These are phyloP conservation scores for Tephrocybe sp. DNA, from an alignment of 768 basidiomycete genomes.

Conservation along the genomic window DNA sequence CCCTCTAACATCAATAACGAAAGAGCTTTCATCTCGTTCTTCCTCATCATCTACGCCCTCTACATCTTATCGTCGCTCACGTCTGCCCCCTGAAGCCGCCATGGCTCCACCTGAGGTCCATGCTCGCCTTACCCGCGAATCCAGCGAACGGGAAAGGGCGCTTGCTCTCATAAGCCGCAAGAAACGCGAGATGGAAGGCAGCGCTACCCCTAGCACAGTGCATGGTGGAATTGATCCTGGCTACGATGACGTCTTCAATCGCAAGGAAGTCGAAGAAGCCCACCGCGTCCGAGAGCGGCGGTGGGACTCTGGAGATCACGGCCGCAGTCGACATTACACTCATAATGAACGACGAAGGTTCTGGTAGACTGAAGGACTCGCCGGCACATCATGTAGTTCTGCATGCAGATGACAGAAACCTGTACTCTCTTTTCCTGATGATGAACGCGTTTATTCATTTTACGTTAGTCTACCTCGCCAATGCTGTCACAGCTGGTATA, in stretches of 20 bases:
- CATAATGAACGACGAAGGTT: slow-evolving; percentile 12
- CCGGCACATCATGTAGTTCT: background rate
- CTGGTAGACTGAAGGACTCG: slow-evolving; percentile 6
- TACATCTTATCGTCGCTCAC: slow-evolving; percentile 14
- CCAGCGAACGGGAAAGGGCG: slow-evolving; percentile 72
- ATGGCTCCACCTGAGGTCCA: slow-evolving; percentile 42
- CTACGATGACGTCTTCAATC: slow-evolving; percentile 72
- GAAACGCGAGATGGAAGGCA: slow-evolving; percentile 60
- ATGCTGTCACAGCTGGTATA: too few species aligned
- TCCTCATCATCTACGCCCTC: slow-evolving; percentile 18
- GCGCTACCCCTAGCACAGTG: slow-evolving; percentile 71
- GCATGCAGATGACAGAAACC: too few species aligned
- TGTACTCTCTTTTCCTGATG: too few species aligned
- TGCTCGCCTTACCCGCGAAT: slow-evolving; percentile 67
- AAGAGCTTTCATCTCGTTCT: slow-evolving; percentile 49
- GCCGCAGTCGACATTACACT: slow-evolving; percentile 17
- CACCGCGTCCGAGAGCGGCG: slow-evolving; percentile 44
- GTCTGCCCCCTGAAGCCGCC: slow-evolving; percentile 16
- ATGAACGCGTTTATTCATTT: too few species aligned
- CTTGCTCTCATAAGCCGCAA: slow-evolving; percentile 66
- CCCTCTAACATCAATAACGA: slow-evolving; percentile 72
- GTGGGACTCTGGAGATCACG: slow-evolving; percentile 23
- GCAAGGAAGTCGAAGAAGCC: slow-evolving; percentile 69
- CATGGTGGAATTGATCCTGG: slow-evolving; percentile 43
- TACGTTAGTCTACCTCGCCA: too few species aligned